A percentile compares a stretch with the other conserved stretches of the same genome.
These are phyloP conservation scores for Ligustrum vulgare DNA, from an alignment of 257 asterid genomes.

Conservation along the genomic window DNA sequence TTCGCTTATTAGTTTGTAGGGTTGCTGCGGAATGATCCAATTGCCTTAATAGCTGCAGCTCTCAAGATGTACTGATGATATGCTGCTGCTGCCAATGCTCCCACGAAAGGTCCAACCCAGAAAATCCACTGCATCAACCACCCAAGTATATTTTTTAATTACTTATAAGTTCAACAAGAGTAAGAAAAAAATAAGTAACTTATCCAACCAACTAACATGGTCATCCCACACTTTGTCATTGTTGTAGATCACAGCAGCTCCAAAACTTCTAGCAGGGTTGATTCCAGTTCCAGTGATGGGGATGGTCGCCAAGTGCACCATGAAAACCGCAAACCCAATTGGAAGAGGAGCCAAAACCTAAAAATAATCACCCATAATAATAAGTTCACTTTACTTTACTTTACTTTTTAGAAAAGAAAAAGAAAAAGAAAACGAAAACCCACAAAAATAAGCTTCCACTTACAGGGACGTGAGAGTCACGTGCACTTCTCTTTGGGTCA, in stretches of 20 bases:
- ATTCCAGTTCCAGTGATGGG: constrained; percentile 95
- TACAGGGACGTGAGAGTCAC: constrained; percentile 97
- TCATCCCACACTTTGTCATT: constrained; percentile 71
- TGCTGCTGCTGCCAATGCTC: constrained; percentile 81
- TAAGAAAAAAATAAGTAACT: background rate
- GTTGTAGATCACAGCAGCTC: constrained; percentile 91
- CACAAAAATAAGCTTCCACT: constrained; percentile 9
- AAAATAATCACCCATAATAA: background rate
- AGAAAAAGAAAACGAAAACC: background rate
- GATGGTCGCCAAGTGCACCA: constrained; percentile 96
- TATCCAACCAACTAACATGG: constrained; percentile 45
- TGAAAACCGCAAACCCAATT: constrained; percentile 92
- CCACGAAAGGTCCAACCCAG: constrained; percentile 91
- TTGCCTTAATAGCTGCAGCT: constrained; percentile 77
- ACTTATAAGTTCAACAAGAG: background rate
- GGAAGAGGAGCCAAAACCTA: constrained; percentile 97
- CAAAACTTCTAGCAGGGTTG: constrained; percentile 94
- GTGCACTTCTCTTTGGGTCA: constrained; percentile 92
- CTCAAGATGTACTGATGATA: constrained; percentile 84
- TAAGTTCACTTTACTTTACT: background rate
- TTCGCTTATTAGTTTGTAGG: constrained; percentile 47
- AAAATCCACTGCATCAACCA: constrained; percentile 71
- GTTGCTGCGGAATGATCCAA: constrained; percentile 91
- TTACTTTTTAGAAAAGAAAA: background rate
- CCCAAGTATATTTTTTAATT: background rate